A percentile compares a stretch with the other conserved stretches of the same genome.
Evolutionary conservation across 2,329 filamentous ascomycete genomes (phyloP).

Genomic region (Sphaceloma murrayae): DNA sequence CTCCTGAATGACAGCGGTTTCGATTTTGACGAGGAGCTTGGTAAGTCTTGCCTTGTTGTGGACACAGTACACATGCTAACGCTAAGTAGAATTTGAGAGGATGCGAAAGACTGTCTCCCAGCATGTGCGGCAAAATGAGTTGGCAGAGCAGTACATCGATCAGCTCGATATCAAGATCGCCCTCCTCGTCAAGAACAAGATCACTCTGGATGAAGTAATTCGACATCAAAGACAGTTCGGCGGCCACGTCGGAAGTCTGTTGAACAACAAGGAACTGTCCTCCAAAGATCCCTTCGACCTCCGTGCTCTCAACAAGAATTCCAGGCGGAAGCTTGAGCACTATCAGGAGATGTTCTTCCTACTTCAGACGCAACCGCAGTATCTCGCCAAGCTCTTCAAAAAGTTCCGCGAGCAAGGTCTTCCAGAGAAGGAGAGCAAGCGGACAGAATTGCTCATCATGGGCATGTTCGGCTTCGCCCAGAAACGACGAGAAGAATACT

Average conservation of each 20-base stretch:
- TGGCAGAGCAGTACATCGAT: slow-evolving; percentile 95
- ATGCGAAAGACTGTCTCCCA: slow-evolving; percentile 93
- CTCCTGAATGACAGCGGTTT: slow-evolving; percentile 96
- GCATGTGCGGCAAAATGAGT: slow-evolving; percentile 92
- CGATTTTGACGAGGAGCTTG: slow-evolving; percentile 94
- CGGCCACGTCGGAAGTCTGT: slow-evolving; percentile 71
- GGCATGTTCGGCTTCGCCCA: slow-evolving; percentile 94
- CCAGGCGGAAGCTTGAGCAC: slow-evolving; percentile 84
- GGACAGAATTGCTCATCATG: slow-evolving; percentile 90
- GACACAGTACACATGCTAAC: slow-evolving; percentile 22
- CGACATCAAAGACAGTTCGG: slow-evolving; percentile 95
- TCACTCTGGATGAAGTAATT: slow-evolving; percentile 93
- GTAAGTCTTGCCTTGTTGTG: slow-evolving; percentile 24
- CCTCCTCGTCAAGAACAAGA: slow-evolving; percentile 97
- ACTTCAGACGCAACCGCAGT: slow-evolving; percentile 91
- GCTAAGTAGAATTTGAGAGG: slow-evolving; percentile 66
- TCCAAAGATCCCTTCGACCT: slow-evolving; percentile 91
- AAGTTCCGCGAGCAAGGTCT: slow-evolving; percentile 73
- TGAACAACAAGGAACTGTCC: slow-evolving; percentile 79
- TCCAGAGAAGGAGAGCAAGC: slow-evolving; percentile 83
- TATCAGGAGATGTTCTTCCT: slow-evolving; percentile 98
- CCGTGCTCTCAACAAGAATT: slow-evolving; percentile 95
- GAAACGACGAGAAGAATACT: slow-evolving; percentile 94
- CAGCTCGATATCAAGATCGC: slow-evolving; percentile 99
- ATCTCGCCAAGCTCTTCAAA: slow-evolving; percentile 80